phyloP scores from a whole-genome alignment of 2,329 filamentous ascomycete species.

The Fusarium chaquense region DNA sequence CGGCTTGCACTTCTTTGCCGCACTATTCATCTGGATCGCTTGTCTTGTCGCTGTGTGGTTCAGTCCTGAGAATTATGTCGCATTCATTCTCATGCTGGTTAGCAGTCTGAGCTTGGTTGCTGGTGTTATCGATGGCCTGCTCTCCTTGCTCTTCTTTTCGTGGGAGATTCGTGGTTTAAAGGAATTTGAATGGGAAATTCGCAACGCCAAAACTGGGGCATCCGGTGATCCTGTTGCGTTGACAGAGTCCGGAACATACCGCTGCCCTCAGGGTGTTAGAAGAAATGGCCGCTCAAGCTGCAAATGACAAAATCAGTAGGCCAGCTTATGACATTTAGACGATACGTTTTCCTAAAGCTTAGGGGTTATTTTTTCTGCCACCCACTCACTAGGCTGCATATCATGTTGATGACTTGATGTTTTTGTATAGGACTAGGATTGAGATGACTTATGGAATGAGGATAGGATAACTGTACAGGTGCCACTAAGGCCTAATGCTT shows the following conservation, averaged over 20 bases:
- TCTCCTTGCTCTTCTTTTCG: slow-evolving; percentile 87
- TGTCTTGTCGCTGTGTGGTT: slow-evolving; percentile 91
- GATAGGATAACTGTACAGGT: slow-evolving; percentile 32
- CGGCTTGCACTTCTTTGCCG: slow-evolving; percentile 77
- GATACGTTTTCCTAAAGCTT: no score
- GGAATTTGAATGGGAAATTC: slow-evolving; percentile 95
- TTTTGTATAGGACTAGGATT: slow-evolving; percentile 35
- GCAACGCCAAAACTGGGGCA: slow-evolving; percentile 69
- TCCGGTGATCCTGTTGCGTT: slow-evolving; percentile 47
- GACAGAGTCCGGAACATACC: slow-evolving; percentile 32
- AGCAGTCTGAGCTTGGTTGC: slow-evolving; percentile 81
- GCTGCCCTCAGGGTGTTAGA: no score
- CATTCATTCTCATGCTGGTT: slow-evolving; percentile 83
- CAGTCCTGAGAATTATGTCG: slow-evolving; percentile 78
- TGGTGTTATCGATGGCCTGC: slow-evolving; percentile 85
- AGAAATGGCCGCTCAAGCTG: no score
- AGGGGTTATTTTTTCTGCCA: no score
- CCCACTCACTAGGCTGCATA: not conserved
- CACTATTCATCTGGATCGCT: slow-evolving; percentile 75
- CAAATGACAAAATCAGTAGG: no score
- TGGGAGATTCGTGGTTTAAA: slow-evolving; percentile 84
- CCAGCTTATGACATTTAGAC: no score
- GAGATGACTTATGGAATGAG: slow-evolving; percentile 43
- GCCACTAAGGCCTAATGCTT: slow-evolving; percentile 37
- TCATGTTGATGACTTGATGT: slow-evolving; percentile 34